phyloP scores from a whole-genome alignment of 1,284 basidiomycete species.

The Cyathus olla region DNA sequence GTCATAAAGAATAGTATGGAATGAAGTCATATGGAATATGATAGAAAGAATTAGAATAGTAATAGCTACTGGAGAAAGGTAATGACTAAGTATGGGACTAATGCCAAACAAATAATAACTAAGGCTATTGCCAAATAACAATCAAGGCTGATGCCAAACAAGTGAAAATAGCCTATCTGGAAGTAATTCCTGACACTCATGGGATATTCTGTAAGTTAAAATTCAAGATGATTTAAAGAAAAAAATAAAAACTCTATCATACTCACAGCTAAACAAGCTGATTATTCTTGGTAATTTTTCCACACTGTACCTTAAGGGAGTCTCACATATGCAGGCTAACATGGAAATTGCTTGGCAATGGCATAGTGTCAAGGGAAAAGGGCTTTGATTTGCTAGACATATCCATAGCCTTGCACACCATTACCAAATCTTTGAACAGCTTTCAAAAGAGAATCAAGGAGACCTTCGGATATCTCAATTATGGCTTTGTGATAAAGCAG shows the following conservation, averaged over 20 bases:
- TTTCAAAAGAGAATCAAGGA: constrained; percentile 36
- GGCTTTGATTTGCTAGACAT: neutral
- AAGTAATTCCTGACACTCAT: neutral
- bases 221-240: neutral
- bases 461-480: constrained; percentile 19
- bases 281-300: constrained; percentile 39
- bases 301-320: constrained; percentile 35
- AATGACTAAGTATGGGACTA: too few relatives aligned
- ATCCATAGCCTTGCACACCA: neutral
- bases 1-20: too few relatives aligned
- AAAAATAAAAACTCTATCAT: neutral
- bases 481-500: constrained; percentile 31
- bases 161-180: too few relatives aligned
- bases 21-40: too few relatives aligned
- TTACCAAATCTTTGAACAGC: constrained; percentile 40
- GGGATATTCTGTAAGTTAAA: neutral
- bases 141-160: too few relatives aligned
- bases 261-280: constrained; percentile 33
- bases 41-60: too few relatives aligned
- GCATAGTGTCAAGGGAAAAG: constrained; percentile 21
- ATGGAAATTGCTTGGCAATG: constrained; percentile 36
- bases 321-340: constrained; percentile 29
- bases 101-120: too few relatives aligned
- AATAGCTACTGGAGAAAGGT: too few relatives aligned
- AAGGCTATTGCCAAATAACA: too few relatives aligned